Conservation (phyloP, 345 rosid species). For the Pugionium cornutum region DNA sequence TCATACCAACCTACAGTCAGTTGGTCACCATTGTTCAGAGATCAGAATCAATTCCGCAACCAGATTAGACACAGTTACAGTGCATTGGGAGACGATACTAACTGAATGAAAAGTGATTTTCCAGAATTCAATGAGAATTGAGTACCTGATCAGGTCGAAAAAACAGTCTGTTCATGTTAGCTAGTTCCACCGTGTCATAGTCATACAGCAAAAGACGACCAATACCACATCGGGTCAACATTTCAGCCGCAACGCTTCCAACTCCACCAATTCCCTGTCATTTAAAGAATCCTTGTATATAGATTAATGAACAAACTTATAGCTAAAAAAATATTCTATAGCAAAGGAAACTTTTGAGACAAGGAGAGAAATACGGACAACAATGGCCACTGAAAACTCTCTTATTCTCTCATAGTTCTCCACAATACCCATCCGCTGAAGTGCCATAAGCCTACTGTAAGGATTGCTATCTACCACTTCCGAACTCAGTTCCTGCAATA, state of each 20-base stretch:
- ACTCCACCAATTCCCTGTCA: constrained; percentile 94
- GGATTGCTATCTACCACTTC: constrained; percentile 98
- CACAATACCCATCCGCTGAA: constrained; percentile 97
- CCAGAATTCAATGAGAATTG: constrained; percentile 1
- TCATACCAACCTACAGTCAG: constrained; percentile 75
- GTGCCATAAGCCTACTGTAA: constrained; percentile 98
- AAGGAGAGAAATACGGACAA: constrained; percentile 66
- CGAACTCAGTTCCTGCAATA: constrained; percentile 86
- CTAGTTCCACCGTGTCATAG: constrained; percentile 92
- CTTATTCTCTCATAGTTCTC: constrained; percentile 83
- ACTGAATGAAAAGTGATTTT: neutral
- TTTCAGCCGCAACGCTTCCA: constrained; percentile 99
- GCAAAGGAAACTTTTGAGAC: neutral
- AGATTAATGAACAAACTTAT: constrained; percentile 13
- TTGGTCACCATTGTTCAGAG: neutral
- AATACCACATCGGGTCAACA: constrained; percentile 96
- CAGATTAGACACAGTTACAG: neutral
- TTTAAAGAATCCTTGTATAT: neutral
- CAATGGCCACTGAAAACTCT: constrained; percentile 89
- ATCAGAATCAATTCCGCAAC: neutral
- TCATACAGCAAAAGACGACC: constrained; percentile 96
- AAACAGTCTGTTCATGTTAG: constrained; percentile 95
- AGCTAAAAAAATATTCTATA: neutral
- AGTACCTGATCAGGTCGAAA: constrained; percentile 94
- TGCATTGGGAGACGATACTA: neutral